Evolutionary conservation across 371 early-diverging fungal species (phyloP).

Genomic region (Apophysomyces ossiformis): DNA sequence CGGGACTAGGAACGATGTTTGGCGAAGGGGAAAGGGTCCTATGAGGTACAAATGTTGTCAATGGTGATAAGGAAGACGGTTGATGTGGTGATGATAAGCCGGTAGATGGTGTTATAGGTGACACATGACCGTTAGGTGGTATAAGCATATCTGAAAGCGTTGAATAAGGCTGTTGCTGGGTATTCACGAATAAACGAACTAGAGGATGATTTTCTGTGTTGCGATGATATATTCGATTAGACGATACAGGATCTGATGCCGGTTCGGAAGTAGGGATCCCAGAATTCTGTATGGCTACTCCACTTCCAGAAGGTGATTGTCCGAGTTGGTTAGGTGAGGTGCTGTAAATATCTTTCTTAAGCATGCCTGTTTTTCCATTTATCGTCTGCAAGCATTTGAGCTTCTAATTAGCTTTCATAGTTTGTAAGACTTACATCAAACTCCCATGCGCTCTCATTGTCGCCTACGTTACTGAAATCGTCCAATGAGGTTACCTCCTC

Average conservation of each 20-base stretch:
- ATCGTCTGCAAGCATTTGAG: background rate
- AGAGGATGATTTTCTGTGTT: constrained; percentile 45
- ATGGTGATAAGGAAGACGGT: background rate
- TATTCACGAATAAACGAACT: constrained; percentile 45
- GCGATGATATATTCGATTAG: constrained; percentile 23
- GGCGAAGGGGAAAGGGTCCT: background rate
- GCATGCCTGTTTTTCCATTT: background rate
- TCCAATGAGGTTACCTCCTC: constrained; percentile 27
- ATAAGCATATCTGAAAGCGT: constrained; percentile 3
- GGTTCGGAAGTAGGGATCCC: background rate
- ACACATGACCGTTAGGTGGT: constrained; percentile 9
- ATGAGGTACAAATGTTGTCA: background rate
- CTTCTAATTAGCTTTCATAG: background rate
- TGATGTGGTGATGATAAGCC: constrained; percentile 16
- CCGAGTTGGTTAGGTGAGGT: background rate
- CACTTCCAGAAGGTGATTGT: background rate
- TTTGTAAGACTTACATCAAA: constrained; percentile 39
- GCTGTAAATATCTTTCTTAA: background rate
- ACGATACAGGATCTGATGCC: background rate
- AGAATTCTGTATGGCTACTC: background rate
- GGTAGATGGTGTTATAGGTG: constrained; percentile 8
- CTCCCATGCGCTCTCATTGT: constrained; percentile 47
- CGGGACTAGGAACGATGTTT: background rate
- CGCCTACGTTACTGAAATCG: constrained; percentile 30
- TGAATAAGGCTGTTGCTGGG: constrained; percentile 10